Evolutionary conservation across 495 filamentous ascomycete species (phyloP).

Genomic region (Talaromyces liani): DNA sequence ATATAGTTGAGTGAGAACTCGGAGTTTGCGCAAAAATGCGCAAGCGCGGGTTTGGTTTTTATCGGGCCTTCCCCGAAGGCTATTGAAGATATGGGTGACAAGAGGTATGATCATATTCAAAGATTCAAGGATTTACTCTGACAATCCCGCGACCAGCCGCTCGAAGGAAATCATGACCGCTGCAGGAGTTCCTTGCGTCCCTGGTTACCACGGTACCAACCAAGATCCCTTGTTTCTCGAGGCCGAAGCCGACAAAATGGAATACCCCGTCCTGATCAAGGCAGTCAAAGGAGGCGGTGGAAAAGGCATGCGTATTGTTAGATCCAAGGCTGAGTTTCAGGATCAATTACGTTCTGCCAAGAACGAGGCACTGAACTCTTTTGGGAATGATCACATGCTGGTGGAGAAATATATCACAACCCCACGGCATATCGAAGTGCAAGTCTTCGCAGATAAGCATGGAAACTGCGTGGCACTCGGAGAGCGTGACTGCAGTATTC

Average conservation of each 20-base stretch:
- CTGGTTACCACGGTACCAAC: slow-evolving; percentile 86
- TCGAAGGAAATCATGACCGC: slow-evolving; percentile 93
- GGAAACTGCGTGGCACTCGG: slow-evolving; percentile 80
- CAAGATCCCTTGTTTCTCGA: slow-evolving; percentile 69
- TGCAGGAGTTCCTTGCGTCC: slow-evolving; percentile 91
- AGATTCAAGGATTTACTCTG: not conserved
- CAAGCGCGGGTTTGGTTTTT: slow-evolving; percentile 85
- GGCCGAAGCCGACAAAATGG: slow-evolving; percentile 68
- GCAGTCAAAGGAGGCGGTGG: slow-evolving; percentile 95
- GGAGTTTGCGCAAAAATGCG: slow-evolving; percentile 79
- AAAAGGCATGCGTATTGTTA: slow-evolving; percentile 97
- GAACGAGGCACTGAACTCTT: slow-evolving; percentile 82
- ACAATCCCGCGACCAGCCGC: slow-evolving; percentile 31
- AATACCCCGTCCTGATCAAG: slow-evolving; percentile 91
- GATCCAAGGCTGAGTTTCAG: slow-evolving; percentile 65
- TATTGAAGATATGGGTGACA: slow-evolving; percentile 97
- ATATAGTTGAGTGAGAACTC: slow-evolving; percentile 76
- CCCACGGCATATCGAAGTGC: slow-evolving; percentile 94
- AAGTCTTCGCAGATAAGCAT: slow-evolving; percentile 89
- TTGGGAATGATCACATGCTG: slow-evolving; percentile 93
- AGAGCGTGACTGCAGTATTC: slow-evolving; percentile 81
- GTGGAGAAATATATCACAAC: slow-evolving; percentile 96
- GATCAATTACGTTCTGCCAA: slow-evolving; percentile 80
- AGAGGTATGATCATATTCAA: slow-evolving; percentile 47
- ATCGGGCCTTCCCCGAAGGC: slow-evolving; percentile 89